phyloP scores from a whole-genome alignment of 768 basidiomycete genomes.

The Lactarius sp. region DNA sequence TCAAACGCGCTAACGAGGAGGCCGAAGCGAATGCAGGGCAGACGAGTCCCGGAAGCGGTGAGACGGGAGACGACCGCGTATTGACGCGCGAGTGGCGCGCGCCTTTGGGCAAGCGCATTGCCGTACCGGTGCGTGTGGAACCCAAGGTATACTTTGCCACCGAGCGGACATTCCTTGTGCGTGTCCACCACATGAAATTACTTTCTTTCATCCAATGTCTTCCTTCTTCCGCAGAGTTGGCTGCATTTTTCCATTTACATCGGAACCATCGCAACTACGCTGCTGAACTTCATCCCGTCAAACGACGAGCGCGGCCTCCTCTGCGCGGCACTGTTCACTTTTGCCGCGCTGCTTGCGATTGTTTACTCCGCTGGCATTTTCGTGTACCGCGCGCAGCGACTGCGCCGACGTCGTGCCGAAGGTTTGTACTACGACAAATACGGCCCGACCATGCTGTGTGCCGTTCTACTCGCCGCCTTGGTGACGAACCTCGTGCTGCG shows the following conservation, averaged over 20 bases:
- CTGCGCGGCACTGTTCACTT: constrained; percentile 82
- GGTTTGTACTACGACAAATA: constrained; percentile 88
- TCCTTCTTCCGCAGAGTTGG: constrained; percentile 64
- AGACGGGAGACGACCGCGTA: constrained; percentile 45
- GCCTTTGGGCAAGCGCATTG: constrained; percentile 81
- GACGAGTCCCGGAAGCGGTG: constrained; percentile 15
- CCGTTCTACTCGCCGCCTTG: constrained; percentile 63
- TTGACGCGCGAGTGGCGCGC: constrained; percentile 69
- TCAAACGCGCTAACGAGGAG: constrained; percentile 39
- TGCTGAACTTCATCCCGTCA: constrained; percentile 78
- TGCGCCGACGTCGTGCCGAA: constrained; percentile 67
- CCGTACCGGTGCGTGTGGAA: constrained; percentile 93
- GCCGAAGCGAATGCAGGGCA: constrained; percentile 35
- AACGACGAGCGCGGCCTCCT: constrained; percentile 75
- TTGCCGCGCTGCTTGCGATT: constrained; percentile 84
- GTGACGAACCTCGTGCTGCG: constrained; percentile 72
- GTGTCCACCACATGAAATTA: constrained; percentile 31
- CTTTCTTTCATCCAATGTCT: background rate
- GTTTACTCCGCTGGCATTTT: constrained; percentile 83
- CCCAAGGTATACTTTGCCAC: constrained; percentile 98
- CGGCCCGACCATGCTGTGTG: constrained; percentile 72
- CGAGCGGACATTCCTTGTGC: constrained; percentile 88
- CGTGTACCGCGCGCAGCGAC: constrained; percentile 62
- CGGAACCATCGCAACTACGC: constrained; percentile 82
- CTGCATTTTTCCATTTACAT: constrained; percentile 82